Evolutionary conservation across 371 early-diverging fungal species (phyloP).

Genomic region (Ordospora colligata): DNA sequence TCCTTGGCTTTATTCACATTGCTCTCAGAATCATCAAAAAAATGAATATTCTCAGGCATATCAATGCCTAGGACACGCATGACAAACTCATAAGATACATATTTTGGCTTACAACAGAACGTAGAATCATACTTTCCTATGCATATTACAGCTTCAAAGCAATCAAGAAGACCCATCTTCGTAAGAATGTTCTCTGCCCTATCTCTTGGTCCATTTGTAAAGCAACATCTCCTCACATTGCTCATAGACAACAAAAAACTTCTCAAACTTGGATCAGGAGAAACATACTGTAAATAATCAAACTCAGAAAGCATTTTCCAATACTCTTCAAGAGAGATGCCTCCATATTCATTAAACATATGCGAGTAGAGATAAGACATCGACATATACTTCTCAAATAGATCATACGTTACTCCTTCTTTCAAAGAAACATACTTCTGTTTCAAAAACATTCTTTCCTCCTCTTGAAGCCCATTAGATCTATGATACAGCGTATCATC

Average conservation of each 20-base stretch:
- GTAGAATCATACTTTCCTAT: constrained; percentile 24
- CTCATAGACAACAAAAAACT: constrained; percentile 6
- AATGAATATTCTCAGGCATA: constrained; percentile 21
- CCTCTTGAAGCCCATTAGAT: constrained; percentile 7
- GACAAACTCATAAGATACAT: constrained; percentile 39
- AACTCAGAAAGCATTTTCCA: background rate
- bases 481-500: constrained; percentile 42
- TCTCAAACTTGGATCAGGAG: constrained; percentile 13
- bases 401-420: background rate
- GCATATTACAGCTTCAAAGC: constrained; percentile 45
- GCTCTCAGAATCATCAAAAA: constrained; percentile 40
- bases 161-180: constrained; percentile 11
- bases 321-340: constrained; percentile 6
- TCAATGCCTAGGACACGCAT: constrained; percentile 16
- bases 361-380: background rate
- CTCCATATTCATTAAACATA: constrained; percentile 3
- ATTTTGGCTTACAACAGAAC: constrained; percentile 33
- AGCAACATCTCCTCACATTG: constrained; percentile 26
- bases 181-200: constrained; percentile 33
- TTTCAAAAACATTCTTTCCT: background rate
- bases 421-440: background rate
- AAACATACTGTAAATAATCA: constrained; percentile 15
- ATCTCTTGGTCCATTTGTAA: constrained; percentile 38
- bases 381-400: background rate
- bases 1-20: constrained; percentile 27